These are phyloP conservation scores for Rhodosporidiobolus odoratus DNA, from an alignment of 768 basidiomycete genomes.

Conservation along the genomic window DNA sequence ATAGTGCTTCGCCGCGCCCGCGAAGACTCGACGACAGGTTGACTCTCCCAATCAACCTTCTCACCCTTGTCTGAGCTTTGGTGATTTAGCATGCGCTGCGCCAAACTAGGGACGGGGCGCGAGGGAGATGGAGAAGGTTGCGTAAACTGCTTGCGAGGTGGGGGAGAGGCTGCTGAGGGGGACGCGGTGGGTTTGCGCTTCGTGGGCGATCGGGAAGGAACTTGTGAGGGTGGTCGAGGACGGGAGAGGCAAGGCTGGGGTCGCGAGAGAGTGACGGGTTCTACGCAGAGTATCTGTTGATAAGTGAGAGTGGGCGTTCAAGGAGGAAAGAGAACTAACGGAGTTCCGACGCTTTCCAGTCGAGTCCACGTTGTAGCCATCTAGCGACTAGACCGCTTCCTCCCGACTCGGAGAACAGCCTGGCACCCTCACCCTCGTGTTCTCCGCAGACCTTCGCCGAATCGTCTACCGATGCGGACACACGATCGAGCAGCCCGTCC, in stretches of 20 bases:
- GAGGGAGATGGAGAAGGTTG: background rate
- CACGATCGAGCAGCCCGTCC: background rate
- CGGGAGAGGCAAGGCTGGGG: no score
- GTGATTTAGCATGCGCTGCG: conserved; percentile 21
- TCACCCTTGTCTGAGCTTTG: background rate
- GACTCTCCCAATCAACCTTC: conserved; percentile 18
- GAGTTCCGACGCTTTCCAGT: background rate
- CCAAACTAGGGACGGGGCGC: background rate
- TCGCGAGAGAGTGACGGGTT: conserved; percentile 16
- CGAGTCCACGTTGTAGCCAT: conserved; percentile 4
- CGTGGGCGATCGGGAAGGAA: background rate
- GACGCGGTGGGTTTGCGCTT: background rate
- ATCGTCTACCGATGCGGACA: conserved; percentile 4
- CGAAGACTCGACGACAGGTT: no score
- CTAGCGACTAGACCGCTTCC: conserved; percentile 1
- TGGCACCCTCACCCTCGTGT: background rate
- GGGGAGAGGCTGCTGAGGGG: background rate
- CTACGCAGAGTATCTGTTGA: background rate
- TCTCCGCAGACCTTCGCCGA: conserved; percentile 11
- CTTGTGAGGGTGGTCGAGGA: background rate
- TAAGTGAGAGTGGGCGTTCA: no score
- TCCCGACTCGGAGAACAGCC: conserved; percentile 2
- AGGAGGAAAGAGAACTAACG: background rate
- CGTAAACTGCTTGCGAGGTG: background rate
- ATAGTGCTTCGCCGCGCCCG: no score